Conservation (phyloP, 192 early-diverging fungal species). For the Chytriomyces hyalinus region DNA sequence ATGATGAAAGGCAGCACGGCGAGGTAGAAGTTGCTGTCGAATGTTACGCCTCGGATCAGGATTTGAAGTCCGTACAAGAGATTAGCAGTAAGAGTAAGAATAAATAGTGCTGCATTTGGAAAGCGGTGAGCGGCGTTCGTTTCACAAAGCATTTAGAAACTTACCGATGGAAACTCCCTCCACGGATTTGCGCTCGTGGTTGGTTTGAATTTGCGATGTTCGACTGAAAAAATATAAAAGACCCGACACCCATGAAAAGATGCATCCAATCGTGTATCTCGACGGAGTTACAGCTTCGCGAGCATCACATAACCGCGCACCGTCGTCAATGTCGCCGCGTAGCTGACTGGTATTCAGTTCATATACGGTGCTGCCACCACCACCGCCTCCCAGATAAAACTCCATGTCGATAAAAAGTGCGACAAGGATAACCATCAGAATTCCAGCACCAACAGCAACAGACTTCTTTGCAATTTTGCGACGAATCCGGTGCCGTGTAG, state of each 20-base stretch:
- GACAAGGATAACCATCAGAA: background rate
- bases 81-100: slow-evolving; percentile 9
- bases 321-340: no score
- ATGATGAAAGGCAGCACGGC: slow-evolving; percentile 17
- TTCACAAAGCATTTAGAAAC: background rate
- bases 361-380: background rate
- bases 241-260: slow-evolving; percentile 21
- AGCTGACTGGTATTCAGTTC: background rate
- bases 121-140: background rate
- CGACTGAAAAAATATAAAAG: slow-evolving; percentile 25
- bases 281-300: slow-evolving; percentile 7
- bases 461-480: slow-evolving; percentile 6
- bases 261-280: slow-evolving; percentile 7
- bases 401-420: background rate
- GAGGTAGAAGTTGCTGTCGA: slow-evolving; percentile 9
- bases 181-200: slow-evolving; percentile 47
- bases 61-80: slow-evolving; percentile 18
- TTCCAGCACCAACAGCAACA: slow-evolving; percentile 1
- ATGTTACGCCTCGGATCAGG: slow-evolving; percentile 4
- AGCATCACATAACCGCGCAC: slow-evolving; percentile 10
- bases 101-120: slow-evolving; percentile 2
- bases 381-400: background rate
- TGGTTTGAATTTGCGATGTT: slow-evolving; percentile 28
- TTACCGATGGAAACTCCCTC: slow-evolving; percentile 48
- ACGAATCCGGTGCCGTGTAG: background rate